Base-by-base conservation (phyloP, 108 stramenopile species). In the Discostella pseudostelligera region DNA sequence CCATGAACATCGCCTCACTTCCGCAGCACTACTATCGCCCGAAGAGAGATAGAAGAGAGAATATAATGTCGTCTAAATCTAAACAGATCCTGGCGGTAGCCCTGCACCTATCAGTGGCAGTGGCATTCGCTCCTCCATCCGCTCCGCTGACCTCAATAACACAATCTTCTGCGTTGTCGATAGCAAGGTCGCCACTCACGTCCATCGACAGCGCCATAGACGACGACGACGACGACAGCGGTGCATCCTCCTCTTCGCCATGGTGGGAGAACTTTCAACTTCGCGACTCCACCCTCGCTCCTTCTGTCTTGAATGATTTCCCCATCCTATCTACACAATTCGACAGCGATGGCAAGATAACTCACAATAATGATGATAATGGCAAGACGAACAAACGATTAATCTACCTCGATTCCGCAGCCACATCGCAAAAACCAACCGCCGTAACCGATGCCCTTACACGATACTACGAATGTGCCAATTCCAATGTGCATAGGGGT, bases 401-500 rank as follows among this genome's bases (percentile, higher is more conserved):
- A 20, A 69, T 97, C 19, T 98, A 97, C 77, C 83, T 98, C 16
- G 97, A 98, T 69, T 94, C 90, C 12, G 96, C 90, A 8, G 97
- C 97, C 22, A 95, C 95, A n/a, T 96, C 95, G 1, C 97, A 98
- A 72, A 98, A 96, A 76, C 97, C 97, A 7, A 47, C 59, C 8
- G 60, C 59, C 43, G 97, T 98, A 24, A 57, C 96, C 20, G 86
- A 93, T 19, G 83, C 81, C 8, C 63, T 94, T n/a, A 39, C 69
- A 13, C 7, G 65, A 12, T 97, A 93, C 68, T 96, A 97, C 68
- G 54, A 62, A 54, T 56, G 51, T 14, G 49, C 62, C 45, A 96
- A 98, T 75, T 76, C 93, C 44, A 98, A 98, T 62, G 97, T 98
- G 6, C 97, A 98, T 77, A 79, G 97, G 3, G 97, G 97, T 13